phyloP scores from a whole-genome alignment of 768 basidiomycete genomes.

The Botryobasidium botryosum region DNA sequence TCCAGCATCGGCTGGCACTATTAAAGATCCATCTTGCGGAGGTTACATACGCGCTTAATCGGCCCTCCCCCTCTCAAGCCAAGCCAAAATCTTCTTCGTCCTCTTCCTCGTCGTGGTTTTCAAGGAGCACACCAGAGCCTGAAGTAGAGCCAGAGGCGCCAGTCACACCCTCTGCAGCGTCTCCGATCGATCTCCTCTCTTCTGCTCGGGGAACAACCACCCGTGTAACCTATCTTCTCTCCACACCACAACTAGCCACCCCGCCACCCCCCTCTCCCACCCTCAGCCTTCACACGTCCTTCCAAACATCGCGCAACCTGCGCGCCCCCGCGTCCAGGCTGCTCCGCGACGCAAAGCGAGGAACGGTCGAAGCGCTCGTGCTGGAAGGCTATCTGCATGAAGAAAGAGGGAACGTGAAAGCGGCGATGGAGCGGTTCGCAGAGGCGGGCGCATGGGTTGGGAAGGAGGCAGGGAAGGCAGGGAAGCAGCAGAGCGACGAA shows the following conservation, averaged over 20 bases:
- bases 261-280: slow-evolving; percentile 21
- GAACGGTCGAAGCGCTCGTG: slow-evolving; percentile 61
- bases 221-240: slow-evolving; percentile 37
- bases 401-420: slow-evolving; percentile 16
- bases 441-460: slow-evolving; percentile 55
- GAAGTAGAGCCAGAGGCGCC: slow-evolving; percentile 1
- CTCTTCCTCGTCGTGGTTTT: background rate
- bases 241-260: slow-evolving; percentile 23
- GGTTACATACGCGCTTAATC: slow-evolving; percentile 33
- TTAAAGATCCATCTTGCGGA: slow-evolving; percentile 58
- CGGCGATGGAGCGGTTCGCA: slow-evolving; percentile 45
- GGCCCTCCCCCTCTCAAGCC: slow-evolving; percentile 1
- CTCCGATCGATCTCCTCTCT: slow-evolving; percentile 37
- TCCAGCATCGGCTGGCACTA: slow-evolving; percentile 58
- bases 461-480: slow-evolving; percentile 24
- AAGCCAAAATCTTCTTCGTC: background rate
- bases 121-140: slow-evolving; percentile 13
- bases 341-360: slow-evolving; percentile 50
- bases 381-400: slow-evolving; percentile 53
- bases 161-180: too few species aligned
- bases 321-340: slow-evolving; percentile 36
- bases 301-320: slow-evolving; percentile 18
- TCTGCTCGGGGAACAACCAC: slow-evolving; percentile 55
- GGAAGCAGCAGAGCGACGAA: background rate
- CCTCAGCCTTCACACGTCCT: slow-evolving; percentile 14